These are phyloP conservation scores for Globisporangium rhizosaccharum DNA, from an alignment of 352 stramenopile species.

Conservation along the genomic window DNA sequence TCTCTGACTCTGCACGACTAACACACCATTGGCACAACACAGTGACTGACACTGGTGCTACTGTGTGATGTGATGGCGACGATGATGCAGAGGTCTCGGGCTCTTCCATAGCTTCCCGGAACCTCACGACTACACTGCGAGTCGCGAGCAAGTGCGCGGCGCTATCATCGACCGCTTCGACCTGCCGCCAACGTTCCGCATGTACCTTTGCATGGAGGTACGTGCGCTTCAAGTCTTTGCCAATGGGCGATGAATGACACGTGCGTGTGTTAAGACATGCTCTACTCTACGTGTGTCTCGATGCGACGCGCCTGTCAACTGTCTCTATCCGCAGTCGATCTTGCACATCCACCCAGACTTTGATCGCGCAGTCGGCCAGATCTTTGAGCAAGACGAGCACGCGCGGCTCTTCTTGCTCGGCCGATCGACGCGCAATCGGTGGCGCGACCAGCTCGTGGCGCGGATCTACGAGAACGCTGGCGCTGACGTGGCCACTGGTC, in stretches of 20 bases:
- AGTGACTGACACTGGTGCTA: background rate
- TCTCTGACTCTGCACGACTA: background rate
- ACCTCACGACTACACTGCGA: slow-evolving; percentile 30
- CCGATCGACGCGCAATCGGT: slow-evolving; percentile 43
- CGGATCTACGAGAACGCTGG: slow-evolving; percentile 32
- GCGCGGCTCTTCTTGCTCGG: slow-evolving; percentile 60
- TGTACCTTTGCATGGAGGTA: slow-evolving; percentile 68
- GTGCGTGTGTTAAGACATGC: background rate
- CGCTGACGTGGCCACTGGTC: slow-evolving; percentile 11
- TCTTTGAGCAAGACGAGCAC: slow-evolving; percentile 39
- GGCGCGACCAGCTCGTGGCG: slow-evolving; percentile 41
- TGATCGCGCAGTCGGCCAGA: slow-evolving; percentile 35
- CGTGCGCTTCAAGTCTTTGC: slow-evolving; percentile 1
- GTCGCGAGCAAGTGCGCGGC: slow-evolving; percentile 35
- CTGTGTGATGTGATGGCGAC: background rate
- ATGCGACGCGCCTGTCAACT: background rate
- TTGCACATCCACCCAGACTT: slow-evolving; percentile 76
- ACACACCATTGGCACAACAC: background rate
- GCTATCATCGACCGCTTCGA: slow-evolving; percentile 55
- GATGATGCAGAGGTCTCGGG: slow-evolving; percentile 42
- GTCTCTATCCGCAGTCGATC: slow-evolving; percentile 32
- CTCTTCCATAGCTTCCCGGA: slow-evolving; percentile 49
- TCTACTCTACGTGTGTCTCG: background rate
- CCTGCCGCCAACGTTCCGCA: slow-evolving; percentile 41
- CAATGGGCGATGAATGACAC: background rate